These are phyloP conservation scores for Apiospora arundinis DNA, from an alignment of 2,329 filamentous ascomycete genomes.

Conservation along the genomic window DNA sequence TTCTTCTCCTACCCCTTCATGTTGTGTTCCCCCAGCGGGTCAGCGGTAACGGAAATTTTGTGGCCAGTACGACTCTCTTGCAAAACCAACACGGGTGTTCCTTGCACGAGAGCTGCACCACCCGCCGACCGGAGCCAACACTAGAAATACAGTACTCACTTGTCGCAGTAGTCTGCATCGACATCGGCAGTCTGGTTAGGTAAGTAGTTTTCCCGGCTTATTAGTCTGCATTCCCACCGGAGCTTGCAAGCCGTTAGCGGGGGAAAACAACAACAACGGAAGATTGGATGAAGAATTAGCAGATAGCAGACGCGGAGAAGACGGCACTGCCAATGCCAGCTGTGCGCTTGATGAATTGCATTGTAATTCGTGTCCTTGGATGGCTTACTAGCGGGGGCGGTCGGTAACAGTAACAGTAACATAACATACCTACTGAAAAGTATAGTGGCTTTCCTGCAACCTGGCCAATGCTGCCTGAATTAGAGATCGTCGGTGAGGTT, in stretches of 20 bases:
- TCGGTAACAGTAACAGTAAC: neutral
- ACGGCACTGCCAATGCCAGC: neutral
- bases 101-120: neutral
- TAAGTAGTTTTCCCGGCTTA: neutral
- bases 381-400: neutral
- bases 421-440: neutral
- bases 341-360: neutral
- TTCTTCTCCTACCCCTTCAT: neutral
- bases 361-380: neutral
- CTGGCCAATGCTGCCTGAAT: constrained; percentile 9
- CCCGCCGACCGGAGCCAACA: neutral
- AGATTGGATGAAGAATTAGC: neutral
- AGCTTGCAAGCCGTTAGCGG: constrained; percentile 6
- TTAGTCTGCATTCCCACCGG: neutral
- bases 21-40: neutral
- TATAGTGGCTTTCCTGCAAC: neutral
- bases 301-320: neutral
- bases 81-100: constrained; percentile 16
- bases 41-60: constrained; percentile 22
- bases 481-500: constrained; percentile 13
- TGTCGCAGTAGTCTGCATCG: neutral
- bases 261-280: neutral
- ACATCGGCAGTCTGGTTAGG: neutral
- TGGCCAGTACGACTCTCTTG: neutral
- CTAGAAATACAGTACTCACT: neutral